Conservation (phyloP, 1,284 basidiomycete genomes). For the Paramarasmius palmivorus region DNA sequence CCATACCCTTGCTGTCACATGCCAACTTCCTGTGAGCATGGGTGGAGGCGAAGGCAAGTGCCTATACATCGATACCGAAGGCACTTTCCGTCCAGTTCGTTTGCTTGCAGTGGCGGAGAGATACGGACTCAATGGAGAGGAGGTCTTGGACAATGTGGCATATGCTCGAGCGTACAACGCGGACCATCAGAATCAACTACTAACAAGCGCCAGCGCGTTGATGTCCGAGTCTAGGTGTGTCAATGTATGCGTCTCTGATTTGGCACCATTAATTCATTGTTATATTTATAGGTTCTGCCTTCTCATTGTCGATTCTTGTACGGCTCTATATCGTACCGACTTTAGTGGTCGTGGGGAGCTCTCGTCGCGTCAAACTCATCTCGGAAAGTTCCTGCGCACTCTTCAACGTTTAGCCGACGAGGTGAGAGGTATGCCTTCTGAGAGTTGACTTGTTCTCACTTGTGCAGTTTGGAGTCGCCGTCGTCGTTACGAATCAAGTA, state of each 20-base stretch:
- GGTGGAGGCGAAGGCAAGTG: slow-evolving; percentile 99
- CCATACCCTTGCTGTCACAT: slow-evolving; percentile 97
- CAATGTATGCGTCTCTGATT: slow-evolving; percentile 7
- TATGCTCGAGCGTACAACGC: slow-evolving; percentile 99
- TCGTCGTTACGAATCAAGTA: slow-evolving; percentile 98
- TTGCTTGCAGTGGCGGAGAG: slow-evolving; percentile 94
- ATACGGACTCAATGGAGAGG: slow-evolving; percentile 94
- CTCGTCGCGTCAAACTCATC: slow-evolving; percentile 92
- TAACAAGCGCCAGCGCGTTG: slow-evolving; percentile 92
- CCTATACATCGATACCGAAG: slow-evolving; percentile 98
- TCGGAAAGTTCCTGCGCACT: slow-evolving; percentile 96
- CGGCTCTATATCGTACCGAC: slow-evolving; percentile 94
- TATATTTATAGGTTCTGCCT: slow-evolving; percentile 79
- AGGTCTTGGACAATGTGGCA: slow-evolving; percentile 97
- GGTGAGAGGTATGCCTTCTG: slow-evolving; percentile 43
- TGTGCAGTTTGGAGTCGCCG: slow-evolving; percentile 90
- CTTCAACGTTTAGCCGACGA: slow-evolving; percentile 95
- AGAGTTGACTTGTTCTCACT: slow-evolving; percentile 13
- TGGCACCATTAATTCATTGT: background rate
- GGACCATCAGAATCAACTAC: slow-evolving; percentile 92
- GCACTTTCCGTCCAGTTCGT: slow-evolving; percentile 96
- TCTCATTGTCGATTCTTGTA: slow-evolving; percentile 96
- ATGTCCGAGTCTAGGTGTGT: slow-evolving; percentile 94
- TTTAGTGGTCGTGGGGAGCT: slow-evolving; percentile 96
- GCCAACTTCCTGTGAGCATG: slow-evolving; percentile 96